Conservation (phyloP, 2,329 filamentous ascomycete genomes). For the Sclerotinia sclerotiorum region DNA sequence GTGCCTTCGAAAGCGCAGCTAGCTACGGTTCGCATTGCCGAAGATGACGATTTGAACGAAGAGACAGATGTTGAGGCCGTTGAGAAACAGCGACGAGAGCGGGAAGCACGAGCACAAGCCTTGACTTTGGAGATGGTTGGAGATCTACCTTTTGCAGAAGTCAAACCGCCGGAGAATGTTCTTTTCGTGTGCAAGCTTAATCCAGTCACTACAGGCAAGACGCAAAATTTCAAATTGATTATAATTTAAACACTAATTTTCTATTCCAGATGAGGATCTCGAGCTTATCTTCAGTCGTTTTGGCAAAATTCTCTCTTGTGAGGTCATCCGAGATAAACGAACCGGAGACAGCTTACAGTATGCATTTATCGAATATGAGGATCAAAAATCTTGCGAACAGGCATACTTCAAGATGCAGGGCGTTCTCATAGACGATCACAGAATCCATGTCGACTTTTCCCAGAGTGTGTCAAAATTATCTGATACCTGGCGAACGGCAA, state of each 20-base stretch:
- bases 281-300: constrained; percentile 97
- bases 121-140: constrained; percentile 97
- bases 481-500: constrained; percentile 82
- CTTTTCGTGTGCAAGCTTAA: constrained; percentile 99
- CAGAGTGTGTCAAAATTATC: constrained; percentile 89
- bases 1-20: constrained; percentile 80
- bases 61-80: constrained; percentile 73
- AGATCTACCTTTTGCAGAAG: constrained; percentile 93
- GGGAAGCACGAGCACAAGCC: constrained; percentile 90
- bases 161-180: constrained; percentile 95
- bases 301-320: constrained; percentile 90
- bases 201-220: constrained; percentile 74
- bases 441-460: constrained; percentile 98
- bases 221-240: too few relatives aligned
- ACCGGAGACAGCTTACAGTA: constrained; percentile 96
- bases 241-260: constrained; percentile 22
- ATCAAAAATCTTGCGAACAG: constrained; percentile 87
- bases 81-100: constrained; percentile 78
- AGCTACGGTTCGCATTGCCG: constrained; percentile 85
- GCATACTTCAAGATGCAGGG: constrained; percentile 99
- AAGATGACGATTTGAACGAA: constrained; percentile 79
- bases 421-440: constrained; percentile 92
- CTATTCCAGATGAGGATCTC: constrained; percentile 72
- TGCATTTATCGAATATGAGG: constrained; percentile 94
- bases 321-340: constrained; percentile 91